Conservation (phyloP, 371 early-diverging fungal species). For the Mortierella sp. region DNA sequence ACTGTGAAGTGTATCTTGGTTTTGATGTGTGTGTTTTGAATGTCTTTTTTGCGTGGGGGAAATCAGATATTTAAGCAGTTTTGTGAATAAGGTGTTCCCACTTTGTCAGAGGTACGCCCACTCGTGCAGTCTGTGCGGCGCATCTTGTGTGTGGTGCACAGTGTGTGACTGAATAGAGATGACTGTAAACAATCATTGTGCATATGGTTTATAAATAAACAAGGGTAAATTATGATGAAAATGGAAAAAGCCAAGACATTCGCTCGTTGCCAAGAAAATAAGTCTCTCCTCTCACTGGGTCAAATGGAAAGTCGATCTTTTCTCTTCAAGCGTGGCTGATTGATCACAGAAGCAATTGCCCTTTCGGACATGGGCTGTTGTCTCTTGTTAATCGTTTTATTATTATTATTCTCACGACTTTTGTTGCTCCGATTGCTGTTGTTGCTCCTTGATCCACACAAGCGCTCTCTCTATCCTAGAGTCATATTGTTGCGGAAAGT, state of each 20-base stretch:
- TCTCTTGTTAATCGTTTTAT: no score
- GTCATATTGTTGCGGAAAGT: conserved; percentile 30
- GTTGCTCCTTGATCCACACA: conserved; percentile 20
- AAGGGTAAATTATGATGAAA: conserved; percentile 5
- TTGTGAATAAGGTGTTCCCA: background rate
- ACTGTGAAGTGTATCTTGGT: background rate
- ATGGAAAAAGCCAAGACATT: conserved; percentile 4
- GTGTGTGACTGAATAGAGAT: no score
- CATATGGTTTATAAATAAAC: no score
- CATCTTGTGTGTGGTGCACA: background rate
- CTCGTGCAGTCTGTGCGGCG: background rate
- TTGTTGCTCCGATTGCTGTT: background rate
- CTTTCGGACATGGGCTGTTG: background rate
- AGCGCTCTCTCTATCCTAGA: conserved; percentile 12
- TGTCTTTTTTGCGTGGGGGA: background rate
- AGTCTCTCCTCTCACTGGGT: background rate
- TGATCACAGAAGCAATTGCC: background rate
- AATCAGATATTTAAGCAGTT: background rate
- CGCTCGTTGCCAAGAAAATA: background rate
- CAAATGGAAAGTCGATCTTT: background rate
- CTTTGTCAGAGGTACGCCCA: background rate
- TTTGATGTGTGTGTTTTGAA: background rate
- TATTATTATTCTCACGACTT: no score
- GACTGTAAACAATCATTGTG: no score
- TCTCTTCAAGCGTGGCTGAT: background rate